A percentile compares a stretch with the other conserved stretches of the same genome.
Conservation (phyloP, 257 asterid species). For the Rubia yunnanensis region DNA sequence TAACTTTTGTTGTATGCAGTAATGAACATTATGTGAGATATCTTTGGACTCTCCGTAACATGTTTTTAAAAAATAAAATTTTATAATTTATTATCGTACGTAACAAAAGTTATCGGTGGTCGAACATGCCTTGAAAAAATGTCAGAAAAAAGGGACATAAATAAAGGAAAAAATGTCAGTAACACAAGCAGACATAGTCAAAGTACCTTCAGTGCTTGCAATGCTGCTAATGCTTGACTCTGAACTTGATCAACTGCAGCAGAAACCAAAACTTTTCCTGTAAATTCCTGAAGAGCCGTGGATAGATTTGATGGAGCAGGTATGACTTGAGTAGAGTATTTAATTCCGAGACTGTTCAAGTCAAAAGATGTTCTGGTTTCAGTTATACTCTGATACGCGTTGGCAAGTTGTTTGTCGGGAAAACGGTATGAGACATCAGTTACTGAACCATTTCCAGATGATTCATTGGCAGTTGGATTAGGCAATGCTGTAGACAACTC, state of each 20-base stretch:
- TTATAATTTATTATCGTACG: no score
- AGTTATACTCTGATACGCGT: slow-evolving; percentile 26
- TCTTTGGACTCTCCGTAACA: no score
- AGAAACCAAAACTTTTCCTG: slow-evolving; percentile 93
- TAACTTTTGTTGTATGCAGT: no score
- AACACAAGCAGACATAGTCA: slow-evolving; percentile 4
- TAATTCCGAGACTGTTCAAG: slow-evolving; percentile 38
- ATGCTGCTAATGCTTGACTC: slow-evolving; percentile 75
- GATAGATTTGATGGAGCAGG: slow-evolving; percentile 93
- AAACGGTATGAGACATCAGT: slow-evolving; percentile 28
- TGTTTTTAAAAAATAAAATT: no score
- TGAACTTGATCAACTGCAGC: slow-evolving; percentile 92
- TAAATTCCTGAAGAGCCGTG: slow-evolving; percentile 59
- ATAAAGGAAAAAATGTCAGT: no score
- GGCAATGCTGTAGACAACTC: slow-evolving; percentile 24
- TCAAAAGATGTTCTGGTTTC: slow-evolving; percentile 32
- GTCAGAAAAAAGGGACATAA: no score
- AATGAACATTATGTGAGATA: no score
- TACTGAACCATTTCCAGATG: slow-evolving; percentile 24
- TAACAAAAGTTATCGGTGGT: no score
- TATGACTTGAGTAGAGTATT: slow-evolving; percentile 69
- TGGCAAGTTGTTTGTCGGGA: slow-evolving; percentile 35
- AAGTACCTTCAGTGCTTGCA: slow-evolving; percentile 65
- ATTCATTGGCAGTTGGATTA: slow-evolving; percentile 22
- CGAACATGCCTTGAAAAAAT: no score